Base-by-base conservation (phyloP, 306 rosid genomes). In the Myrica gale region DNA sequence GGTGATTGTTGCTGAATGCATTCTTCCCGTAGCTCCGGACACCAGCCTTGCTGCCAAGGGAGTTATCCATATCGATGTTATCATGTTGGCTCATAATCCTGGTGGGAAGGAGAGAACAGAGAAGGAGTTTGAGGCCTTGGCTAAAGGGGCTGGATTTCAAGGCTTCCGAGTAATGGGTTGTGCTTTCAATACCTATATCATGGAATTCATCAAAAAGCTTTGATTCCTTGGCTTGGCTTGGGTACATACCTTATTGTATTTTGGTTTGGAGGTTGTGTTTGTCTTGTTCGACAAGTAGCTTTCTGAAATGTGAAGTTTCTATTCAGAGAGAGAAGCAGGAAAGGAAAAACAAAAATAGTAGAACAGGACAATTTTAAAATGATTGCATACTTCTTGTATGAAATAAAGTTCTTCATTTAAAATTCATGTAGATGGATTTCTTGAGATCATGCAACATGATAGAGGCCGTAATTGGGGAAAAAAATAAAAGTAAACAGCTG, bases 71-170 rank as follows among this genome's bases (percentile, higher is more conserved):
- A 81, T 89, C 0, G 99, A 95, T 51, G 85, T 90, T 37, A 84
- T 95, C 81, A 95, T 95, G 99, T 77, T 92, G 83, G 97, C 96
- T 79, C 86, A 92, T 46, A 91, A 84, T 76, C 96, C 93, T 0
- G 97, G 97, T n/a, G 99, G 99, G 5, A 95, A 90, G 83, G 97
- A 95, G 78, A 90, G 99, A 69, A 95, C 99, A 20, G 84, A 85
- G 84, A 69, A 86, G 52, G 99, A 95, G 82, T 95, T 90, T 62
- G 84, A 88, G 82, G 92, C 83, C 42, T 78, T 92, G 79, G 97
- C 93, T 6, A 90, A 83, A 66, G 91, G 85, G 2, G 87, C 97
- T 15, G 97, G 97, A 12, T 92, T 95, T 81, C 79, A 84, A 74
- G 99, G 85, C 26, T 85, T 95, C 84, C 75, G 47, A 39, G 90